phyloP scores from a whole-genome alignment of 495 filamentous ascomycete species.

The Aspergillus nidulans region DNA sequence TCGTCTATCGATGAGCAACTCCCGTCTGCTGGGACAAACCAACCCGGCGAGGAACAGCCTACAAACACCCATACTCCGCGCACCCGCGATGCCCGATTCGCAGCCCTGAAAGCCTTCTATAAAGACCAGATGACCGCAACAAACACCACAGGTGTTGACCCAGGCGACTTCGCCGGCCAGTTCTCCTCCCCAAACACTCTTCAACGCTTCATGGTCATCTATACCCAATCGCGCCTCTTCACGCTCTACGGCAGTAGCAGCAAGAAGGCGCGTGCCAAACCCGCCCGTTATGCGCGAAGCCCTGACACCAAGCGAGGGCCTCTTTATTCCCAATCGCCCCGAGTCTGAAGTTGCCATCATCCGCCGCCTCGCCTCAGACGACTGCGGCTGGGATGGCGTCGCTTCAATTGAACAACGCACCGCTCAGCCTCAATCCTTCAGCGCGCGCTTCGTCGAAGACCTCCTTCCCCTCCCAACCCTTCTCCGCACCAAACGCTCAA shows the following conservation, averaged over 20 bases:
- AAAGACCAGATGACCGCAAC: slow-evolving; percentile 62
- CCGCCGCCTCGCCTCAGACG: slow-evolving; percentile 40
- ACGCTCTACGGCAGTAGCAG: slow-evolving; percentile 46
- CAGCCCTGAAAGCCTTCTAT: slow-evolving; percentile 66
- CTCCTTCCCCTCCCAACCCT: slow-evolving; percentile 76
- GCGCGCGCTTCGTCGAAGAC: slow-evolving; percentile 54
- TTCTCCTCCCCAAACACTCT: slow-evolving; percentile 79
- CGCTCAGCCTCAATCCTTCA: slow-evolving; percentile 36
- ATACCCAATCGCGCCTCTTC: slow-evolving; percentile 51
- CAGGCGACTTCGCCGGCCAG: slow-evolving; percentile 48
- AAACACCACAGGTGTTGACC: slow-evolving; percentile 49
- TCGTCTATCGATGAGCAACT: slow-evolving; percentile 34
- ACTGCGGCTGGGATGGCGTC: slow-evolving; percentile 51
- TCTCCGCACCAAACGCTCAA: slow-evolving; percentile 85
- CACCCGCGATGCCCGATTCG: slow-evolving; percentile 38
- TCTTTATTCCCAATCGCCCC: slow-evolving; percentile 47
- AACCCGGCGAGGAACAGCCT: slow-evolving; percentile 10
- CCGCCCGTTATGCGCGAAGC: slow-evolving; percentile 76
- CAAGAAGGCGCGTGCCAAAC: slow-evolving; percentile 65
- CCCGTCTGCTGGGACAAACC: slow-evolving; percentile 5
- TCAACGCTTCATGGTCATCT: slow-evolving; percentile 86
- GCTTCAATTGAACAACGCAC: slow-evolving; percentile 49
- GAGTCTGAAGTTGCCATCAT: slow-evolving; percentile 45
- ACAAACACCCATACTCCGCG: slow-evolving; percentile 24
- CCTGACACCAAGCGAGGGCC: slow-evolving; percentile 60